Percentiles rank a stretch among this genome's conserved stretches.
These are phyloP conservation scores for Viridothelium virens DNA, from an alignment of 495 filamentous ascomycete genomes.

Conservation along the genomic window DNA sequence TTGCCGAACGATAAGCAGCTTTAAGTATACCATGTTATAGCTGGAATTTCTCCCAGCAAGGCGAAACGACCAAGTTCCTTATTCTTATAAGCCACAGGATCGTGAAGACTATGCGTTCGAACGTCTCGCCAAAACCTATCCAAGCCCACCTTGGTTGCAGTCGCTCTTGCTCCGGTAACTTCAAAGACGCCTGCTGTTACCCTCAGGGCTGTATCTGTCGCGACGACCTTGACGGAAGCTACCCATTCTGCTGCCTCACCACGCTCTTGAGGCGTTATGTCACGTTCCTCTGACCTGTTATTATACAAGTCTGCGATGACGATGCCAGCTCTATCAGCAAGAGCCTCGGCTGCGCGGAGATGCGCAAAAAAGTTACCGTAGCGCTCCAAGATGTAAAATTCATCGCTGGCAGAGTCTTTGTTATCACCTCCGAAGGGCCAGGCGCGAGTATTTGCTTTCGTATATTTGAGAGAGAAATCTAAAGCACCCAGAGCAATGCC, in stretches of 20 bases:
- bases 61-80: slow-evolving; percentile 49
- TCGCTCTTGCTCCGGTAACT: slow-evolving; percentile 49
- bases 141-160: slow-evolving; percentile 46
- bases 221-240: slow-evolving; percentile 51
- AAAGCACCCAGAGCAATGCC: slow-evolving; percentile 51
- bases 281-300: slow-evolving; percentile 42
- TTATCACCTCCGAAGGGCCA: slow-evolving; percentile 54
- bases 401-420: slow-evolving; percentile 48
- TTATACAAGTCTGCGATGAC: slow-evolving; percentile 41
- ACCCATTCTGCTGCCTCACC: slow-evolving; percentile 54
- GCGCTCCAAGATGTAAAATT: slow-evolving; percentile 53
- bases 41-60: slow-evolving; percentile 45
- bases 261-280: slow-evolving; percentile 40
- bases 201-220: slow-evolving; percentile 48
- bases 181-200: slow-evolving; percentile 54
- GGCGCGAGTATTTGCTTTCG: slow-evolving; percentile 43
- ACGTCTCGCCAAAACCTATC: slow-evolving; percentile 56
- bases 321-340: slow-evolving; percentile 46
- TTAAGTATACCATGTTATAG: slow-evolving; percentile 54
- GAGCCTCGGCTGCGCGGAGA: slow-evolving; percentile 48
- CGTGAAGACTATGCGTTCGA: slow-evolving; percentile 54
- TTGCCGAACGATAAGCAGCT: neutral
- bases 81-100: slow-evolving; percentile 56
- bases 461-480: slow-evolving; percentile 45
- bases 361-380: slow-evolving; percentile 56